Conservation (phyloP, 2,329 filamentous ascomycete genomes). For the Beauveria rudraprayagi region DNA sequence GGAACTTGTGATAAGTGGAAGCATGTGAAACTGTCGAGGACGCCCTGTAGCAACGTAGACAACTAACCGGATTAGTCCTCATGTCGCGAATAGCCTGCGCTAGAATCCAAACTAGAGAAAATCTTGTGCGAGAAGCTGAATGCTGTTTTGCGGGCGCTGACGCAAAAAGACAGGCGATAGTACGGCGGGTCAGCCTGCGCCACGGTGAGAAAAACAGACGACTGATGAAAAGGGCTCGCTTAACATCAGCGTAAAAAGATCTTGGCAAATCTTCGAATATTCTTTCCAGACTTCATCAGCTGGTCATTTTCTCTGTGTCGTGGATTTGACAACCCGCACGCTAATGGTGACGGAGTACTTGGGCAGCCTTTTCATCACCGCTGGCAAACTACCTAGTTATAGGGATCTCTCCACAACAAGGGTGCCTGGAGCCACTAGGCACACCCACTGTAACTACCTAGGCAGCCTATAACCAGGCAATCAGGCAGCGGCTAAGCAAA, state of each 20-base stretch:
- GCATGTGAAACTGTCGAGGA: neutral
- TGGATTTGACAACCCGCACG: too few relatives aligned
- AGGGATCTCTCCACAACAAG: neutral
- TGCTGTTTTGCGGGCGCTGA: neutral
- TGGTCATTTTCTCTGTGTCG: too few relatives aligned
- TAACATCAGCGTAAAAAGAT: too few relatives aligned
- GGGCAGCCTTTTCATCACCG: too few relatives aligned
- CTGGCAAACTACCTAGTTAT: neutral
- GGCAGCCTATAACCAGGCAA: neutral
- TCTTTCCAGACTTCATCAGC: too few relatives aligned
- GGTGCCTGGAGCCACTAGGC: neutral
- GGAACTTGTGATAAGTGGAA: too few relatives aligned
- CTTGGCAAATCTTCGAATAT: too few relatives aligned
- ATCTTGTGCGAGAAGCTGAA: neutral
- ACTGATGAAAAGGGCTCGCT: too few relatives aligned
- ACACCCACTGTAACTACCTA: too few relatives aligned
- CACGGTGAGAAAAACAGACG: neutral
- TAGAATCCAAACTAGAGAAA: neutral
- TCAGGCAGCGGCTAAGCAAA: neutral
- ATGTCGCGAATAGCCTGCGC: conserved; percentile 4
- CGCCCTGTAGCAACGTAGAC: neutral
- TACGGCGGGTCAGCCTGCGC: neutral
- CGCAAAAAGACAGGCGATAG: neutral
- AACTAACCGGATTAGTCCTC: neutral
- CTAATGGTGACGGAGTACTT: too few relatives aligned